Evolutionary conservation across 2,329 filamentous ascomycete genomes (phyloP), one percentile per base, ranked within the genome.

Genomic region (Botrytis fabae): DNA sequence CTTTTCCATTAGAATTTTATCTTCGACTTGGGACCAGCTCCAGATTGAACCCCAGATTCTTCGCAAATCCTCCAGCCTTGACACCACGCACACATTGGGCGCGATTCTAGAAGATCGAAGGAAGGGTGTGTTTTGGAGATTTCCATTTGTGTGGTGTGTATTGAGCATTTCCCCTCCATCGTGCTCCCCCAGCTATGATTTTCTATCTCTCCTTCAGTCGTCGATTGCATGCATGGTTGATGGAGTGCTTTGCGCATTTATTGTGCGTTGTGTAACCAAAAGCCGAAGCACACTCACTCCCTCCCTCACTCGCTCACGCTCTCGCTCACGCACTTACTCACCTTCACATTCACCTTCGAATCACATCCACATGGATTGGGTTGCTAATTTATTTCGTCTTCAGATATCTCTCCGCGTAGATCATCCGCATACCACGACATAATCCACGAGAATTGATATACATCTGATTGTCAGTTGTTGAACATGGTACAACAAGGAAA

Each of bases 401-500:
- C 61, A 77, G 77, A 76, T 64, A 63, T 70, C 63, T 46, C 42
- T 28, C 28, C 18, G 1, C 44, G 14, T 28, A 40, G 10, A 72
- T 68, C 70, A 57, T 48, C n/a, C 40, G 20, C 35, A 46, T 6
- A 42, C 51, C 28, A 46, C 9, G 38, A 40, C 62, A 40, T 22
- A 22, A 4, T 72, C 59, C 48, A 65, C 60, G 20, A 65, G 38
- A 59, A 44, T 59, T 40, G 70, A 72, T 32, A 68, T 48, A 25
- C 66, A 51, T 46, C 69, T 42, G 66, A 28, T 42, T 51, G 48
- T 68, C 60, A 51, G 32, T 42, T 40, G 46, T 73, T 71, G 77
- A 92, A 91, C 81, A 92, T 92, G 90, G 88, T 89, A 46, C 88
- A 88, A 79, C 61, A 66, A 57, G 86, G 85, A 75, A 81, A 81